Conservation (phyloP, 306 rosid species). For the Cucumis melo region DNA sequence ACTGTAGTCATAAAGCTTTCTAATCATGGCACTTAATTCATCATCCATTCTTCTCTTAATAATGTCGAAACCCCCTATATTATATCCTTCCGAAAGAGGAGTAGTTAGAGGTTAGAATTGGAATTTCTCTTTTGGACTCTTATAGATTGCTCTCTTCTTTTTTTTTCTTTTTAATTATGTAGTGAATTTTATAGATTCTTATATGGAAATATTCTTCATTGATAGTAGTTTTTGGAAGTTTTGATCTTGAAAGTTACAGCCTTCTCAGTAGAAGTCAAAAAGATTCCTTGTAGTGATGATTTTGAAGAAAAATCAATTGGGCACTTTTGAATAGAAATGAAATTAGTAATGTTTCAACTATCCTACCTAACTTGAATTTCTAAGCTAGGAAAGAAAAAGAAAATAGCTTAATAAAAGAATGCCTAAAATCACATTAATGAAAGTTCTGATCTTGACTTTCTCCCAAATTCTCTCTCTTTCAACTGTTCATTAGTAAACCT, state of each 20-base stretch:
- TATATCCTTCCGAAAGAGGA: neutral
- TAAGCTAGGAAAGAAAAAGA: neutral
- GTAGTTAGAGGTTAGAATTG: neutral
- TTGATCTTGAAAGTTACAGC: neutral
- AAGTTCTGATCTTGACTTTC: conserved; percentile 1
- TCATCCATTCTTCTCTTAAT: neutral
- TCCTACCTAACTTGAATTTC: neutral
- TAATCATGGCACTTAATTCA: neutral
- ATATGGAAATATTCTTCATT: neutral
- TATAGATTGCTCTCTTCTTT: neutral
- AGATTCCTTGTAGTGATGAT: neutral
- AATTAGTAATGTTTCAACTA: neutral
- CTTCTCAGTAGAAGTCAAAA: neutral
- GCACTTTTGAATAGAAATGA: neutral
- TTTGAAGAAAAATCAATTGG: neutral
- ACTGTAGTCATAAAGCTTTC: neutral
- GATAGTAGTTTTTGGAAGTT: neutral
- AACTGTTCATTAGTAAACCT: neutral
- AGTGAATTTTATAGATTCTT: neutral
- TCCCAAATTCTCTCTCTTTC: neutral
- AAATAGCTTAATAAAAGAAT: neutral
- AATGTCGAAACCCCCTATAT: neutral
- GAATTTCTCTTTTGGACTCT: neutral
- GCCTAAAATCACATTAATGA: neutral
- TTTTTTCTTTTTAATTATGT: neutral